These are phyloP conservation scores for Neurospora tetraspora DNA, from an alignment of 495 filamentous ascomycete genomes.

Conservation along the genomic window DNA sequence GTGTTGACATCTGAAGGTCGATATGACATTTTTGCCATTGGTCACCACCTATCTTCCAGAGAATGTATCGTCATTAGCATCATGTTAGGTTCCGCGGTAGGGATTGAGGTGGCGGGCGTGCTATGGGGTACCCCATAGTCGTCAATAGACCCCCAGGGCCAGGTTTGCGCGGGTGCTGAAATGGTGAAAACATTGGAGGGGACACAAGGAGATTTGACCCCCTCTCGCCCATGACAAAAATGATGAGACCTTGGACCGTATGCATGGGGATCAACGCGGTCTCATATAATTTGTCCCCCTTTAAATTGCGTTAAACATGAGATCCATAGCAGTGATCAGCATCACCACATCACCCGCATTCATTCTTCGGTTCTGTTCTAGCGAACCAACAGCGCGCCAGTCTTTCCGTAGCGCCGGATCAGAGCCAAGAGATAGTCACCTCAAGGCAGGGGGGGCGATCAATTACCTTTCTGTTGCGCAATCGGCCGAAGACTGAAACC, in stretches of 20 bases:
- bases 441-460: neutral
- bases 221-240: too few species aligned
- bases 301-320: conserved; percentile 4
- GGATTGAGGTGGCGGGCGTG: neutral
- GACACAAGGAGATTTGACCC: neutral
- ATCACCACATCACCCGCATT: neutral
- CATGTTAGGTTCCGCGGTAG: neutral
- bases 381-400: neutral
- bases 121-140: neutral
- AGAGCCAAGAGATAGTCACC: neutral
- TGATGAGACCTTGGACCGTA: too few species aligned
- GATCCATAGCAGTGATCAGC: conserved; percentile 11
- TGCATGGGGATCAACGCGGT: too few species aligned
- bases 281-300: neutral
- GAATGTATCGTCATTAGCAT: neutral
- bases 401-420: neutral
- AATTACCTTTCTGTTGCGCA: neutral
- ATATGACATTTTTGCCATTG: neutral
- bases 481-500: neutral
- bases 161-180: neutral
- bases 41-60: neutral
- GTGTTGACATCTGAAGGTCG: neutral
- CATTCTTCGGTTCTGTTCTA: neutral
- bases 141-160: neutral
- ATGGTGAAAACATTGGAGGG: neutral